These are phyloP conservation scores for Beauveria pseudobassiana DNA, from an alignment of 2,329 filamentous ascomycete genomes.

Conservation along the genomic window DNA sequence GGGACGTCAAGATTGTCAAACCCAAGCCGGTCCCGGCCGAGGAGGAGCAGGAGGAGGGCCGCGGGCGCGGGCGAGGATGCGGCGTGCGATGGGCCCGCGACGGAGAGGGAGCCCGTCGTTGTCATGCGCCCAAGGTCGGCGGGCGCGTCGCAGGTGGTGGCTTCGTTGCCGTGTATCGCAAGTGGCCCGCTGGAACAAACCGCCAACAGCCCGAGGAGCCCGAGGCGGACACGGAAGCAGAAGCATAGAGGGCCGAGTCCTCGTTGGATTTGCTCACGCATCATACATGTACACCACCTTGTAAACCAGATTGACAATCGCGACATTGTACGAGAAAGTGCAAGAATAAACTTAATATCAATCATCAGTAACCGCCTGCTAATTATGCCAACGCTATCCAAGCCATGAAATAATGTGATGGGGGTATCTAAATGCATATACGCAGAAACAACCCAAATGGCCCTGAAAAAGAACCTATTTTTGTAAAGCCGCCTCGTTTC, in stretches of 20 bases:
- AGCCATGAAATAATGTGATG: constrained; percentile 10
- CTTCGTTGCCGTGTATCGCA: constrained; percentile 32
- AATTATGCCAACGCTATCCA: constrained; percentile 12
- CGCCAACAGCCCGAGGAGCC: neutral
- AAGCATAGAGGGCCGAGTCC: no score
- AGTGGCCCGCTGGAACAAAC: constrained; percentile 20
- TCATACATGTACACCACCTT: neutral
- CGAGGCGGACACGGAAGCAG: neutral
- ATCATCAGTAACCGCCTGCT: constrained; percentile 10
- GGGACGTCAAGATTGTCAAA: constrained; percentile 51
- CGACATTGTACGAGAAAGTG: neutral
- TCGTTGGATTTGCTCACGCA: neutral
- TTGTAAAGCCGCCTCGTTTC: neutral
- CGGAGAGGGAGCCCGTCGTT: constrained; percentile 21
- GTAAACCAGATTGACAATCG: neutral
- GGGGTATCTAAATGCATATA: constrained; percentile 11
- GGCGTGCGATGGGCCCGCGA: neutral
- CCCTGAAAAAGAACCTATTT: neutral
- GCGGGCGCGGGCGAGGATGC: neutral
- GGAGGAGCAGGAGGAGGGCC: no score
- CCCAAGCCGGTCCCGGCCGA: constrained; percentile 19
- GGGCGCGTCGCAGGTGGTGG: constrained; percentile 32
- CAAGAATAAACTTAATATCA: neutral
- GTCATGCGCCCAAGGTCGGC: constrained; percentile 35
- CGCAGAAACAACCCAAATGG: constrained; percentile 1